Percentiles rank a stretch among this genome's conserved stretches.
Evolutionary conservation across 495 filamentous ascomycete species (phyloP).

Genomic region (Filosporella fistucella): DNA sequence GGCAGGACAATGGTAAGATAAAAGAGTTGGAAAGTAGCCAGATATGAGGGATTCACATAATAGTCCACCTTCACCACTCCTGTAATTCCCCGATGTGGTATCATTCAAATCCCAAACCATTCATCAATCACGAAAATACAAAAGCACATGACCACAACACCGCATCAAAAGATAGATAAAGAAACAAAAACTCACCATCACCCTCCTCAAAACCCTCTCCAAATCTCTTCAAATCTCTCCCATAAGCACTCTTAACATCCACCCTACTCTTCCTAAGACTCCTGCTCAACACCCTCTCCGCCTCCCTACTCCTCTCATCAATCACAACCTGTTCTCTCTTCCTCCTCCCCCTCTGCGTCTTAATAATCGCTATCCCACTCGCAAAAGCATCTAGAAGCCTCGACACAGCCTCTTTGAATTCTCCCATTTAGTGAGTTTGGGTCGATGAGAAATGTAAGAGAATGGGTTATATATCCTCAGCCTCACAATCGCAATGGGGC

Average conservation of each 20-base stretch:
- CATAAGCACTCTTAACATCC: slow-evolving; percentile 20
- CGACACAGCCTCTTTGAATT: slow-evolving; percentile 21
- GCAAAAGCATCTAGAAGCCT: slow-evolving; percentile 19
- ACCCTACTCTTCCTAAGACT: slow-evolving; percentile 16
- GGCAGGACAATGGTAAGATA: neutral
- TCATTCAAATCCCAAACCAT: too few species aligned
- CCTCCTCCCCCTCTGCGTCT: slow-evolving; percentile 6
- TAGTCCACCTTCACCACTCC: neutral
- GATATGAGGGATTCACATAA: neutral
- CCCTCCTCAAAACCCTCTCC: slow-evolving; percentile 20
- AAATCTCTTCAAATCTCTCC: slow-evolving; percentile 7
- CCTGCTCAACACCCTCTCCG: slow-evolving; percentile 15
- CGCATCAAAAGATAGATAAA: too few species aligned
- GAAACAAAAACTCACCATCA: slow-evolving; percentile 17
- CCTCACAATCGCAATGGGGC: too few species aligned
- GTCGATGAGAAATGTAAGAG: too few species aligned
- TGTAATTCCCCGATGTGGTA: too few species aligned
- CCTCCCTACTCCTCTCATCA: slow-evolving; percentile 3
- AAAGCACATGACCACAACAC: too few species aligned
- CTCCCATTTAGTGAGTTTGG: slow-evolving; percentile 13
- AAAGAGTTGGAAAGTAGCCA: neutral
- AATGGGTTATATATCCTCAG: too few species aligned
- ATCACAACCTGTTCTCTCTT: slow-evolving; percentile 4
- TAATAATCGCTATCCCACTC: slow-evolving; percentile 18
- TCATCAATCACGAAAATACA: too few species aligned